phyloP scores from a whole-genome alignment of 345 rosid species.

The Rhizophora apiculata region DNA sequence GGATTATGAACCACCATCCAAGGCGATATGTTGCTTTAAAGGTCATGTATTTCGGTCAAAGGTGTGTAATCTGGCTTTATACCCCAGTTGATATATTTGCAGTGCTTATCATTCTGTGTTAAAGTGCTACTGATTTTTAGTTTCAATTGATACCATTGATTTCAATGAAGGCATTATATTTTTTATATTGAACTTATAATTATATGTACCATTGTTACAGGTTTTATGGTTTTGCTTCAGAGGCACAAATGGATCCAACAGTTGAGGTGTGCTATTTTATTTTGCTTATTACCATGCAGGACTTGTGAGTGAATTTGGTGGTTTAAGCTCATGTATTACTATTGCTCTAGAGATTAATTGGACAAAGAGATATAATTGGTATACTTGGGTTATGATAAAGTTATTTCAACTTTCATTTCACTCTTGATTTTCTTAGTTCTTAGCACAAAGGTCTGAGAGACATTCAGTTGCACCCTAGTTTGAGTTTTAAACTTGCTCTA shows the following conservation, averaged over 20 bases:
- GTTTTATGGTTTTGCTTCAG: conserved; percentile 89
- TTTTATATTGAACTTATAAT: neutral
- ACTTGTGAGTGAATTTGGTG: neutral
- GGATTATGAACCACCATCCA: conserved; percentile 30
- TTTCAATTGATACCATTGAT: neutral
- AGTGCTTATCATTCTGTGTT: neutral
- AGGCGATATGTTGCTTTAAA: conserved; percentile 76
- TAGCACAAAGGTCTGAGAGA: neutral
- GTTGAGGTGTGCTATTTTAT: conserved; percentile 55
- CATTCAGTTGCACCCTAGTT: neutral
- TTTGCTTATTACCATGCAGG: neutral
- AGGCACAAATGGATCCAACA: conserved; percentile 90
- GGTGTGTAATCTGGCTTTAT: conserved; percentile 38
- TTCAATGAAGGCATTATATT: neutral
- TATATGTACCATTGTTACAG: conserved; percentile 34
- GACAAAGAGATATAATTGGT: neutral
- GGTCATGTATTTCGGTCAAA: conserved; percentile 88
- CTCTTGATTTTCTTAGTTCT: neutral
- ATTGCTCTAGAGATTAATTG: neutral
- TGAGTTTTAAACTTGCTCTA: neutral
- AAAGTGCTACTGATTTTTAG: neutral
- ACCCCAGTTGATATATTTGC: neutral
- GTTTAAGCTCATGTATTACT: neutral
- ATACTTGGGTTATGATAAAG: neutral
- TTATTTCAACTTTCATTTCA: neutral